phyloP scores from a whole-genome alignment of 352 stramenopile genomes.

The Phytophthora hibernalis region DNA sequence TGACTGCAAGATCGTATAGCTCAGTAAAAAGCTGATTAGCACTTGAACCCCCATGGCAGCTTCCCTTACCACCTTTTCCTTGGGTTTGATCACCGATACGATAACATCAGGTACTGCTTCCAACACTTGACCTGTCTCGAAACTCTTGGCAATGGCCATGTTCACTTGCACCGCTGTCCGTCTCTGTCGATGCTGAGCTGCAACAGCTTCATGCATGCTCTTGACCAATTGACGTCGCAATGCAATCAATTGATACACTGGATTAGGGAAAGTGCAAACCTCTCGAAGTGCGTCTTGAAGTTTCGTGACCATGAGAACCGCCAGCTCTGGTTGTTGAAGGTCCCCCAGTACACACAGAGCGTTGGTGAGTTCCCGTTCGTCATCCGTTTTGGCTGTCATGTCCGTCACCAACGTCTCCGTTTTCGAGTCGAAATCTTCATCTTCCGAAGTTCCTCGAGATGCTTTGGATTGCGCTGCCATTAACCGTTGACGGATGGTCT shows the following conservation, averaged over 20 bases:
- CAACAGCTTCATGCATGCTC: conserved; percentile 62
- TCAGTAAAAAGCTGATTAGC: conserved; percentile 45
- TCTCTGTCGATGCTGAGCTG: conserved; percentile 55
- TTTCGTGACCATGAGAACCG: conserved; percentile 53
- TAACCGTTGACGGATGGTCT: conserved; percentile 36
- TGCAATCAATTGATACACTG: conserved; percentile 61
- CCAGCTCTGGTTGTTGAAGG: conserved; percentile 50
- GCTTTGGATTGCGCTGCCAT: conserved; percentile 28
- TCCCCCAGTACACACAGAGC: conserved; percentile 61
- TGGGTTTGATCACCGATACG: conserved; percentile 26
- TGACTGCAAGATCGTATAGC: conserved; percentile 30
- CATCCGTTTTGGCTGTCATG: neutral
- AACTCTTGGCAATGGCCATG: conserved; percentile 16
- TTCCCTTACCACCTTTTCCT: conserved; percentile 44
- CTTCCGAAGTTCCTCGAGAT: conserved; percentile 20
- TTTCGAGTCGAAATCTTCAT: conserved; percentile 38
- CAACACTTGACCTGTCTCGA: conserved; percentile 8
- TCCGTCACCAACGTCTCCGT: conserved; percentile 18
- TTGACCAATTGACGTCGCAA: conserved; percentile 65
- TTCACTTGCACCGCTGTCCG: conserved; percentile 29
- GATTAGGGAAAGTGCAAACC: conserved; percentile 55
- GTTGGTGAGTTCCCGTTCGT: conserved; percentile 48
- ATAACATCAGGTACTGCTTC: conserved; percentile 1
- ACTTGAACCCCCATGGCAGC: conserved; percentile 54
- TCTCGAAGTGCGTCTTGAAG: conserved; percentile 53